Evolutionary conservation across 192 early-diverging fungal species (phyloP), one percentile per base, ranked within the genome.

Genomic region (Coemansia sp.): DNA sequence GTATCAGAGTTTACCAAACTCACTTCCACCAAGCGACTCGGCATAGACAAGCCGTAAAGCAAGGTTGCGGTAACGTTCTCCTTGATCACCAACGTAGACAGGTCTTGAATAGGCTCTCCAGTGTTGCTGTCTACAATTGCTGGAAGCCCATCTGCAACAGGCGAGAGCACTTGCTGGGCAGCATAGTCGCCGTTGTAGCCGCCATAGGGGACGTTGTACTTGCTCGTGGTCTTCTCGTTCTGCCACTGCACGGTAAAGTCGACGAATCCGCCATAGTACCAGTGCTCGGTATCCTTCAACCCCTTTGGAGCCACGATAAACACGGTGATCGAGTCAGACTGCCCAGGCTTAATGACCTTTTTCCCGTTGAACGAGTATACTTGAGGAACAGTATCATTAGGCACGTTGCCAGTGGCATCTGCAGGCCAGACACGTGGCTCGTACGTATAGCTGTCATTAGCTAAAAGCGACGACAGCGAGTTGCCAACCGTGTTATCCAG

Each of bases 191-290:
- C 80, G 28, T 74, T 74, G 54, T 54, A 70, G 4, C 80, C 80
- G 2, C 63, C 58, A 57, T 74, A 81, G 0, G 80, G 75, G 20
- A 81, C 63, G 8, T 52, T 41, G 14, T 66, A 42, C 16, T n/a
- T 45, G 12, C 43, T 61, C 6, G 26, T 18, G 0, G 32, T 10
- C 11, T 23, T 10, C 11, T 62, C 64, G 7, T 39, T 38, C 5
- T 66, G 57, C 67, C 62, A 71, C 17, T 56, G 53, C 12, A 70
- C 37, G 21, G 41, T 64, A 43, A 78, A 58, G 12, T 66, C 48
- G 38, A 78, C 17, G 11, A 66, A 67, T 1, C 80, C 80, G 26
- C 80, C 66, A 32, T 78, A 81, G 55, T 71, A 73, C 75, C 75
- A 78, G 12, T 44, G 42, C 11, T 71, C 73, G 1, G 47, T 56